Base-by-base conservation (phyloP, 208 protist species). In the Leishmania tropica region DNA sequence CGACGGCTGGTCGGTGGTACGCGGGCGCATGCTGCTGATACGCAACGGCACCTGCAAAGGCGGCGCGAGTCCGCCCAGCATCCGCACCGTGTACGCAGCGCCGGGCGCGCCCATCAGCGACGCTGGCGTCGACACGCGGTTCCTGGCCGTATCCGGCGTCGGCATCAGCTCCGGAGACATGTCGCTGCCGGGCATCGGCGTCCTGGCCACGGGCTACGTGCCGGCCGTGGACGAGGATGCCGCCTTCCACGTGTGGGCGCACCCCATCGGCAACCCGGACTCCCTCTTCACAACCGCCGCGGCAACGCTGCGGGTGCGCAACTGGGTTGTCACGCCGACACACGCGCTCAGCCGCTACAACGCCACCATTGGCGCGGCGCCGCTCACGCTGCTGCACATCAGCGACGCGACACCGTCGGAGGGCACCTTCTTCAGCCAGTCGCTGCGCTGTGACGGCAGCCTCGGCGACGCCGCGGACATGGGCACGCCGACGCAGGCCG, bases 171-270 rank as follows among this genome's bases (percentile, higher is more conserved):
- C 24, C n/a, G 11, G 85, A 79, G 89, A 86, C 75, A 42, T 35
- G 53, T 72, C 62, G 1, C 37, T 54, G 19, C n/a, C 78, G 24
- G 19, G 67, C 19, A 65, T 48, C 53, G 35, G 19, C 35, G 80
- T 87, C 40, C 54, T 70, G 11, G 75, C 76, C n/a, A 40, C 56
- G 17, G 86, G 83, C 35, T 90, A 89, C 75, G 81, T 65, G 21
- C 90, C 90, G 19, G 67, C 65, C 8, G 81, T 82, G 60, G 75
- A 82, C 74, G 81, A 89, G 51, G 80, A 37, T 24, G 75, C 81
- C 37, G 56, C 21, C n/a, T 90, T 94, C 60, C 90, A 79, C 83
- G 90, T 94, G 37, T 94, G 90, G 80, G 87, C 83, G 2, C 42
- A 72, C 68, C 77, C 80, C 31, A 65, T 82, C 71, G 62, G 64